phyloP scores from a whole-genome alignment of 106 monocot species.

The Apostasia ramifera region DNA sequence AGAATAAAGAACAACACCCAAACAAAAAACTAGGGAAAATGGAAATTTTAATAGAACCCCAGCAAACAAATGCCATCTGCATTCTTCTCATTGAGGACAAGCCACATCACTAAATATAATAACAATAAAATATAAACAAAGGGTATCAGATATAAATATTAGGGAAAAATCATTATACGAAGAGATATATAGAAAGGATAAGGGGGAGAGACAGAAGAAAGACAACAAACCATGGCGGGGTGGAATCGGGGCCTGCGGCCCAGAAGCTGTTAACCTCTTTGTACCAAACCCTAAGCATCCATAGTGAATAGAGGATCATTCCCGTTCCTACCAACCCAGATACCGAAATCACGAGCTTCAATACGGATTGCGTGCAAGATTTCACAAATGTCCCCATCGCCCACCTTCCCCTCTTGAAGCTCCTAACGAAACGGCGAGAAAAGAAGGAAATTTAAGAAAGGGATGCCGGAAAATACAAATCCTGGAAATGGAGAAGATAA shows the following conservation, averaged over 20 bases:
- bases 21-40: background rate
- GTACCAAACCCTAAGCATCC: conserved; percentile 45
- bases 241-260: conserved; percentile 10
- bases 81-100: background rate
- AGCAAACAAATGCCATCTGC: background rate
- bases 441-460: background rate
- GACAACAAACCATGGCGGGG: conserved; percentile 26
- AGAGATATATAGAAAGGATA: background rate
- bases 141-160: background rate
- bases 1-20: too few species aligned
- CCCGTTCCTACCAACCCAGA: conserved; percentile 28
- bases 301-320: conserved; percentile 39
- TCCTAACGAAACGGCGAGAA: background rate
- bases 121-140: background rate
- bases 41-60: background rate
- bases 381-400: conserved; percentile 26
- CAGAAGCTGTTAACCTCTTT: conserved; percentile 9
- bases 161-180: background rate
- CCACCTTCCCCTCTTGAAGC: background rate
- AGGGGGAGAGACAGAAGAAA: background rate
- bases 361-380: conserved; percentile 25
- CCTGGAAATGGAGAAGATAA: too few species aligned
- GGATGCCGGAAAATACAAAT: too few species aligned
- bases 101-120: background rate
- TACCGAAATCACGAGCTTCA: conserved; percentile 42